Evolutionary conservation across 345 rosid genomes (phyloP), one percentile per base, ranked within the genome.

Genomic region (Arabis hirsuta): DNA sequence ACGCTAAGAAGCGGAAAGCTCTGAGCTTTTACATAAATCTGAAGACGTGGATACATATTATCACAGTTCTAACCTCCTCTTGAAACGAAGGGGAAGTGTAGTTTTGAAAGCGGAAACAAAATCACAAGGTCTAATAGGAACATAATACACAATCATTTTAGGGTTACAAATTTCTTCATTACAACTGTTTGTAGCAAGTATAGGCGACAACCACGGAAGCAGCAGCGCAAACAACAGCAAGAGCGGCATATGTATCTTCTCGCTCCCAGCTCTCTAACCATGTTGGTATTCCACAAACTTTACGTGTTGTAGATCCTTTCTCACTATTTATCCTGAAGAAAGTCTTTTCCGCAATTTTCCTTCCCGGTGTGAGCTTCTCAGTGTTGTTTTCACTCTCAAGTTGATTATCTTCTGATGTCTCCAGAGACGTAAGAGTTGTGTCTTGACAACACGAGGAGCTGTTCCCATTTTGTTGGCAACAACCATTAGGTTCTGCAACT

Each of bases 211-310:
- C 95, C 73, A 95, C 90, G 0, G 99, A 95, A 19, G 80, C 93
- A 27, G 81, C 99, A 34, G 99, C 96, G 73, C 85, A 88, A 12
- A 63, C 81, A 79, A 91, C 96, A 14, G 97, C 91, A 0, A 91
- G 81, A 55, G 88, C 92, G 0, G 98, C 97, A 60, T 86, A 88
- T 11, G 98, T 86, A 81, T 94, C 98, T 62, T 89, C 97, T 7
- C 81, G 83, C 72, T 95, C 99, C 99, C 97, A 95, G 74, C 83
- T 90, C 81, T 95, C 97, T 9, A 79, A 69, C 90, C 94, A 90
- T 43, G 96, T 86, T 58, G 91, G 96, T 85, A 80, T 83, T 57
- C 50, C 62, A 59, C 78, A 83, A 71, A 82, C 84, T 82, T 82
- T 87, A 39, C 86, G 82, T 0, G 77, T 53, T 10, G 83, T 62